A percentile compares a stretch with the other conserved stretches of the same genome.
Evolutionary conservation across 176 grass and related monocot species (phyloP).

Genomic region (Aegilops bicornis): DNA sequence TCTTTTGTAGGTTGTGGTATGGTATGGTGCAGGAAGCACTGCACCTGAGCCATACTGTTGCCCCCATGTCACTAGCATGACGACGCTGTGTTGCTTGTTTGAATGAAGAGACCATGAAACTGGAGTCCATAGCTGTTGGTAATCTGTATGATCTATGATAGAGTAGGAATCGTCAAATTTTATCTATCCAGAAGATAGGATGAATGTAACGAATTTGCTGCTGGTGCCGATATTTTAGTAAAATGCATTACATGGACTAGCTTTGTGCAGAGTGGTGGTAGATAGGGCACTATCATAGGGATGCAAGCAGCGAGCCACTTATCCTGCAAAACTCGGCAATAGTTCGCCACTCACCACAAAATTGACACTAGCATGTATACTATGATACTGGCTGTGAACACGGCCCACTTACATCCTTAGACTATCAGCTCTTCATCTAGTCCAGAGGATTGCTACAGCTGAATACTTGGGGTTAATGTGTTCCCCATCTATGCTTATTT

Average conservation of each 20-base stretch:
- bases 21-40: background rate
- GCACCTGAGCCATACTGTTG: background rate
- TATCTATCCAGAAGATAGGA: background rate
- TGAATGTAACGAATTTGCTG: background rate
- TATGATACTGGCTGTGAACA: background rate
- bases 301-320: background rate
- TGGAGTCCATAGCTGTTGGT: background rate
- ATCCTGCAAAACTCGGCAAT: background rate
- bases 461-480: background rate
- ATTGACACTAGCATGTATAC: background rate
- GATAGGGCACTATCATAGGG: background rate
- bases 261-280: background rate
- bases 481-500: background rate
- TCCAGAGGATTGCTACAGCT: background rate
- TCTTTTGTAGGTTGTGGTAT: background rate
- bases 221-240: background rate
- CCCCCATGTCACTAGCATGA: no score
- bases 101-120: background rate
- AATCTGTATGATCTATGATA: background rate
- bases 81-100: background rate
- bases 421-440: background rate
- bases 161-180: background rate
- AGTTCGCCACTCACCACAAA: background rate
- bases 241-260: background rate
- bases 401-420: background rate